A percentile compares a stretch with the other conserved stretches of the same genome.
These are phyloP conservation scores for Lathyrus sativus DNA, from an alignment of 306 rosid genomes.

Conservation along the genomic window DNA sequence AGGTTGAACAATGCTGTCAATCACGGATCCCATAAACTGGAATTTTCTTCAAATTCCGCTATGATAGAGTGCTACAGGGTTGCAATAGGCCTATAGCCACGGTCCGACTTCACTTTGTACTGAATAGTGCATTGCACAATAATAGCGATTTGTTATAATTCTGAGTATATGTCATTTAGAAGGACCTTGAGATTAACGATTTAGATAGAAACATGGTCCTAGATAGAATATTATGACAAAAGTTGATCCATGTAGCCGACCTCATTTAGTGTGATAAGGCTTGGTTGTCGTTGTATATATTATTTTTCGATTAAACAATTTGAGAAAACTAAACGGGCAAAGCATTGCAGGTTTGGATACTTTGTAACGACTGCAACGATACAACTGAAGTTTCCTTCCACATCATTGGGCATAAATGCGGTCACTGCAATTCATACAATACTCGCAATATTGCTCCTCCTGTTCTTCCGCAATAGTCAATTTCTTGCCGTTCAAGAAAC, in stretches of 20 bases:
- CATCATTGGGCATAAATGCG: slow-evolving; percentile 88
- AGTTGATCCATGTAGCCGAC: too few species aligned
- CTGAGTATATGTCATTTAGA: neutral
- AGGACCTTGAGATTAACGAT: too few species aligned
- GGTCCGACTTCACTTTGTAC: neutral
- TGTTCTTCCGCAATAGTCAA: slow-evolving; percentile 72
- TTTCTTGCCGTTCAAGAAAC: slow-evolving; percentile 37
- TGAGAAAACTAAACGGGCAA: slow-evolving; percentile 32
- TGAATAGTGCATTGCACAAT: neutral
- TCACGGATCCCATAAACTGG: neutral
- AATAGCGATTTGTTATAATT: neutral
- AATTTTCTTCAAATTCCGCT: neutral
- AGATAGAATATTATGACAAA: too few species aligned
- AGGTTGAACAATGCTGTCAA: neutral
- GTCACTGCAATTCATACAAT: slow-evolving; percentile 89
- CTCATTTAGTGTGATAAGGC: too few species aligned
- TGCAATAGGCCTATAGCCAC: neutral
- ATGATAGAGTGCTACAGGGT: neutral
- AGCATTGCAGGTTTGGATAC: slow-evolving; percentile 85
- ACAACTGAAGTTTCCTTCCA: slow-evolving; percentile 87
- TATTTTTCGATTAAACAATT: slow-evolving; percentile 15
- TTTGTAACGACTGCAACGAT: slow-evolving; percentile 95
- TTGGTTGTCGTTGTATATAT: neutral
- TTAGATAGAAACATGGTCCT: too few species aligned
- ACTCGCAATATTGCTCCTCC: slow-evolving; percentile 94